Evolutionary conservation across 1,139 yeast genomes (phyloP), one percentile per base, ranked within the genome.

Genomic region (Candida smagusa): DNA sequence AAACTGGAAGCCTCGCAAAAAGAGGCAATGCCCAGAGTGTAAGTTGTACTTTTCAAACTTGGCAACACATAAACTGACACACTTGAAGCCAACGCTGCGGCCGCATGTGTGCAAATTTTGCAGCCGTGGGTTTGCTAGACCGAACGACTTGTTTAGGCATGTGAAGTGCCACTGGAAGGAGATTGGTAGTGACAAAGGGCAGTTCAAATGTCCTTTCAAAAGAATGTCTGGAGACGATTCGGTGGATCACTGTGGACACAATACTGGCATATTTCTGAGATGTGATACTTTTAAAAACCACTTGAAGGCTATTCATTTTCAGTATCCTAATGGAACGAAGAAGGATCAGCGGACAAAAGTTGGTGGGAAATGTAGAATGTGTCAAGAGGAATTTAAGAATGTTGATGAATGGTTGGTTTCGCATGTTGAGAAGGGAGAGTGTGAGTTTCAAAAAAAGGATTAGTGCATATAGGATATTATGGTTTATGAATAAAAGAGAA

Each of bases 211-310:
- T 45, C 77, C 77, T 7, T 71, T 65, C 52, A 69, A 70, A 42
- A 52, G 50, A 40, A 33, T 46, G 39, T 38, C 30, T 23, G 40
- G 29, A 9, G 28, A 9, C 22, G 34, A 25, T 3, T 33, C 43
- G 13, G 57, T 52, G 6, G 73, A 68, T 46, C 66, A 67, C 48
- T 69, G 75, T 48, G 87, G 96, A 55, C 96, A 89, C 57, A 77
- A 77, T 42, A 79, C 87, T 4, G 96, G 96, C 6, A 81, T 84
- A 28, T 89, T 89, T 52, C 79, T 89, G 12, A 73, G 97, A 34
- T 85, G 96, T 56, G 97, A 89, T 59, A 89, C 97, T 6, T 89
- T 79, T 64, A 89, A 89, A 56, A 89, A 88, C 60, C 97, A 89
- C 61, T 68, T 89, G 45, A 86, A 85, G 58, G 95, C 96, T 3